These are phyloP conservation scores for Symmetrospora coprosmae DNA, from an alignment of 768 basidiomycete species.

Conservation along the genomic window DNA sequence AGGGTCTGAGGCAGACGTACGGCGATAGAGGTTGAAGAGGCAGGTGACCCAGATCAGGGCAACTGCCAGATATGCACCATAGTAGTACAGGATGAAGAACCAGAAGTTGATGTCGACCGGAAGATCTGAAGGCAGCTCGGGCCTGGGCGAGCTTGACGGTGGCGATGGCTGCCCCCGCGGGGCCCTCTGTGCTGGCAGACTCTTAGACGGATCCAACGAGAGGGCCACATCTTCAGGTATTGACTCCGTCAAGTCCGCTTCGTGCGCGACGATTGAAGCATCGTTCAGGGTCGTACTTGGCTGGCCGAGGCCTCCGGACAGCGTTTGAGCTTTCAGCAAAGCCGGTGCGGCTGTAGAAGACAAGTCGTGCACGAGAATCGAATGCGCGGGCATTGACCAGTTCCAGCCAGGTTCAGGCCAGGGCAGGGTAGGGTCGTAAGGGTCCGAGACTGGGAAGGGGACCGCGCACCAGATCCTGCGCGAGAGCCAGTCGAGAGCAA, in stretches of 20 bases:
- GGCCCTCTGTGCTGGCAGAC: too few relatives aligned
- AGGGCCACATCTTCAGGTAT: too few relatives aligned
- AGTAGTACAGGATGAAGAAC: slow-evolving; percentile 23
- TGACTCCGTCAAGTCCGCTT: too few relatives aligned
- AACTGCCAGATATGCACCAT: slow-evolving; percentile 39
- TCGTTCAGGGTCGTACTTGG: too few relatives aligned
- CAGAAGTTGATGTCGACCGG: slow-evolving; percentile 40
- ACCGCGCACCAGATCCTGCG: slow-evolving; percentile 38
- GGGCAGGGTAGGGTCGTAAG: slow-evolving; percentile 37
- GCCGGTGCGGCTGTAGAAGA: too few relatives aligned
- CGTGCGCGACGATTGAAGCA: too few relatives aligned
- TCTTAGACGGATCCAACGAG: too few relatives aligned
- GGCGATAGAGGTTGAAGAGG: slow-evolving; percentile 40
- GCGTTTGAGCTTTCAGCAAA: too few relatives aligned
- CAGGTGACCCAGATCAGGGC: slow-evolving; percentile 42
- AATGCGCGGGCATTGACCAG: slow-evolving; percentile 8
- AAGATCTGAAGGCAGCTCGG: slow-evolving; percentile 21
- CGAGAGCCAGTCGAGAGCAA: neutral
- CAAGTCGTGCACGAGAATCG: too few relatives aligned
- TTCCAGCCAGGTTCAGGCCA: slow-evolving; percentile 26
- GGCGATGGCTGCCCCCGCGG: too few relatives aligned
- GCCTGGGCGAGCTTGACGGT: too few relatives aligned
- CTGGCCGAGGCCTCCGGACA: too few relatives aligned
- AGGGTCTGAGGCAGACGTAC: neutral
- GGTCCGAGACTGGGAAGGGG: slow-evolving; percentile 39